Conservation (phyloP, 176 grass and related monocot species). For the Carex littledalei region DNA sequence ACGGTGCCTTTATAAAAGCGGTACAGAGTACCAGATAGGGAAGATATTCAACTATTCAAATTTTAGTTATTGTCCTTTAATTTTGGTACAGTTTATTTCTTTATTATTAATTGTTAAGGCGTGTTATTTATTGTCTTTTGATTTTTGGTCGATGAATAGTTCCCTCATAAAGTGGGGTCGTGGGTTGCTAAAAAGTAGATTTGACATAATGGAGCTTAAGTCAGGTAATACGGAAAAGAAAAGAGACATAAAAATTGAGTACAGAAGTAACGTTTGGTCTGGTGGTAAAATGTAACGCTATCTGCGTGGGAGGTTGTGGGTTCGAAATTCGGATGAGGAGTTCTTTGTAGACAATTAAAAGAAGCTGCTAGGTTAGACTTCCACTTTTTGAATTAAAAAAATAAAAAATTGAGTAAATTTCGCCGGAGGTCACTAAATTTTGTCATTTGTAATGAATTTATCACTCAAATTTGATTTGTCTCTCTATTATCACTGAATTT, state of each 20-base stretch:
- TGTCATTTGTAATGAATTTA: too few relatives aligned
- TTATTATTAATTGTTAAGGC: neutral
- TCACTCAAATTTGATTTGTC: too few relatives aligned
- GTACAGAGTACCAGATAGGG: constrained; percentile 3
- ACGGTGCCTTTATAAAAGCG: neutral
- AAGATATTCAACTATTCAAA: neutral
- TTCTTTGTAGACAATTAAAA: too few relatives aligned
- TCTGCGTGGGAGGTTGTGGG: too few relatives aligned
- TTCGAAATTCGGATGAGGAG: too few relatives aligned
- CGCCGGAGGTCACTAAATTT: too few relatives aligned
- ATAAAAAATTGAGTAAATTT: too few relatives aligned
- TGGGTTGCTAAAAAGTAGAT: neutral
- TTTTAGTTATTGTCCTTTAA: neutral
- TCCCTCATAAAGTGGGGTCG: neutral
- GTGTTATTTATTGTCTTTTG: neutral
- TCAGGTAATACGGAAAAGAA: neutral
- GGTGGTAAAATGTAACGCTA: too few relatives aligned
- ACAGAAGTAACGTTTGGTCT: too few relatives aligned
- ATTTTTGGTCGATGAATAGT: neutral
- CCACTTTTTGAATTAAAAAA: too few relatives aligned
- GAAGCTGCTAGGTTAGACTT: too few relatives aligned
- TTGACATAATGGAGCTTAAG: neutral
- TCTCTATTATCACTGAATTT: too few relatives aligned
- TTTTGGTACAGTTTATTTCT: neutral
- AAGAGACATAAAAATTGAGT: neutral